Conservation (phyloP, 805 yeast genomes). For the Martiniozyma abietophila region DNA sequence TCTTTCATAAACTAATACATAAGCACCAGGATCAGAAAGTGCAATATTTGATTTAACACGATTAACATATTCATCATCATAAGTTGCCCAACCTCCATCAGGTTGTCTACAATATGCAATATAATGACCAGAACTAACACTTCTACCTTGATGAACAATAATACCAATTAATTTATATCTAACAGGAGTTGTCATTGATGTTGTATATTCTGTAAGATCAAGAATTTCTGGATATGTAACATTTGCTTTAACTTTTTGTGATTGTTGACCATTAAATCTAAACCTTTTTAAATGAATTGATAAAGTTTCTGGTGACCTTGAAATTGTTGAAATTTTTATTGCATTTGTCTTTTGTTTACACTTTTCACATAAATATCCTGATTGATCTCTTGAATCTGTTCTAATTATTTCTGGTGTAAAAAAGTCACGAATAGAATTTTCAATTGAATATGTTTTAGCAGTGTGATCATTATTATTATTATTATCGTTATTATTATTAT, state of each 20-base stretch:
- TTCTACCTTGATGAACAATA: conserved; percentile 90
- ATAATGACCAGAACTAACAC: conserved; percentile 89
- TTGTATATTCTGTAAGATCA: conserved; percentile 59
- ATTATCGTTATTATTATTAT: conserved; percentile 4
- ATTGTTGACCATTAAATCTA: conserved; percentile 67
- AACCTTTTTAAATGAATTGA: conserved; percentile 85
- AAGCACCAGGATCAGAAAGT: conserved; percentile 78
- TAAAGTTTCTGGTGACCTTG: conserved; percentile 80
- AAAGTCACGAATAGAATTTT: conserved; percentile 68
- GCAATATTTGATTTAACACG: conserved; percentile 64
- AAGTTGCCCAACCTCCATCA: conserved; percentile 85
- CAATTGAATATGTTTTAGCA: conserved; percentile 44
- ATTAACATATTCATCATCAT: conserved; percentile 87
- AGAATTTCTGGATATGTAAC: conserved; percentile 72
- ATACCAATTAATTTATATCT: conserved; percentile 71
- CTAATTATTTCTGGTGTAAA: conserved; percentile 75
- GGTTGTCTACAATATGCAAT: conserved; percentile 88
- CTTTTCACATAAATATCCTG: conserved; percentile 81
- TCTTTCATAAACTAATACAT: conserved; percentile 78
- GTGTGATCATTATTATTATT: conserved; percentile 4
- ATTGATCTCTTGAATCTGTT: conserved; percentile 54
- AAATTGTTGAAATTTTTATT: conserved; percentile 61
- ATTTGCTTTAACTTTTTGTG: conserved; percentile 80
- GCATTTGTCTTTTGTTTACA: conserved; percentile 77
- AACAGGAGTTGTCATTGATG: conserved; percentile 35